These are phyloP conservation scores for Ceratocystis lukuohia DNA, from an alignment of 2,329 filamentous ascomycete species.

Conservation along the genomic window DNA sequence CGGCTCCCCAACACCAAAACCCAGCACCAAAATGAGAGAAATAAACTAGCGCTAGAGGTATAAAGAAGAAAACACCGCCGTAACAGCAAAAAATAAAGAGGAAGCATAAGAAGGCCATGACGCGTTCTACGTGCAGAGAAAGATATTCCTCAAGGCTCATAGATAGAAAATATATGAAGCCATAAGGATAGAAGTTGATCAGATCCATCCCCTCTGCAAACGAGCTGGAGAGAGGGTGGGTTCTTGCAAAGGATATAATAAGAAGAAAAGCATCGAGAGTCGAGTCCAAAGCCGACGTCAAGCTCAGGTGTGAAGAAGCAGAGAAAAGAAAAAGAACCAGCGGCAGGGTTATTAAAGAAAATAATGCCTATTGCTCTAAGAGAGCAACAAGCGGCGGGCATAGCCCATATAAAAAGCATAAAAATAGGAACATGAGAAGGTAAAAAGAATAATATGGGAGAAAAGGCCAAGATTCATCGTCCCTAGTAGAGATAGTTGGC, in stretches of 20 bases:
- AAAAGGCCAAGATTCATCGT: not conserved
- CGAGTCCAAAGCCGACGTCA: constrained; percentile 21
- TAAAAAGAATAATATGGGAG: constrained; percentile 16
- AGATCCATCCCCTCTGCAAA: not conserved
- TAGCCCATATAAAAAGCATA: not conserved
- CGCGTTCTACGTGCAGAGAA: not conserved
- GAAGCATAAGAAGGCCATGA: not conserved
- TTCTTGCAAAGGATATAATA: constrained; percentile 3
- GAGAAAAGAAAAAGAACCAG: not conserved
- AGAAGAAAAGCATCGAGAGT: constrained; percentile 12
- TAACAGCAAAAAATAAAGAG: constrained; percentile 19
- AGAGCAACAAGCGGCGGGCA: not conserved
- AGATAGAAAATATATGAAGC: not conserved
- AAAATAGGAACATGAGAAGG: constrained; percentile 15
- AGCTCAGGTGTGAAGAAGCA: not conserved
- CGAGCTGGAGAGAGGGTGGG: not conserved
- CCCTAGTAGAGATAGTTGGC: constrained; percentile 36
- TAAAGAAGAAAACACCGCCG: constrained; percentile 14
- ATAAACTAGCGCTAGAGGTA: constrained; percentile 15
- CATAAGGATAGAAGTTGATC: not conserved
- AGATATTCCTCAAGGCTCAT: constrained; percentile 1
- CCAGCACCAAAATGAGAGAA: constrained; percentile 12
- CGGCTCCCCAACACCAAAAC: constrained; percentile 11
- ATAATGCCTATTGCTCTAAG: not conserved
- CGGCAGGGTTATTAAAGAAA: constrained; percentile 12